A percentile compares a stretch with the other conserved stretches of the same genome.
These are phyloP conservation scores for Globisporangium irregulare DNA, from an alignment of 352 stramenopile genomes.

Conservation along the genomic window DNA sequence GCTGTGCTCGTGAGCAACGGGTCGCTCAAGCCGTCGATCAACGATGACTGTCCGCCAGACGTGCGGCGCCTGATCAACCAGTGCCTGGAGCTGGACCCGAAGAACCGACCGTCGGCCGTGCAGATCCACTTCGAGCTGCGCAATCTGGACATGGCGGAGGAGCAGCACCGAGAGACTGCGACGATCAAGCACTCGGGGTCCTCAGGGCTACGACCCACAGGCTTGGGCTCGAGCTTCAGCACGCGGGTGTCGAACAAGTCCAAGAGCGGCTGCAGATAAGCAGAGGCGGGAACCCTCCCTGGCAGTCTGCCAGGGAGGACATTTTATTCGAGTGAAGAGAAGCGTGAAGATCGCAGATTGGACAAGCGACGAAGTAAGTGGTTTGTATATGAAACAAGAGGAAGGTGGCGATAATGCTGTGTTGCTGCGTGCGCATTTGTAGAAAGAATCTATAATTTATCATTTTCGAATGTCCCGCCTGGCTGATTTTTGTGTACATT, in stretches of 20 bases:
- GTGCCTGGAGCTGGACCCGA: conserved; percentile 52
- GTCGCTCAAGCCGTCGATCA: conserved; percentile 42
- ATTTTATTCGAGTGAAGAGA: neutral
- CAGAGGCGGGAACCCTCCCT: neutral
- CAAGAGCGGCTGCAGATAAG: conserved; percentile 2
- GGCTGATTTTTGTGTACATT: neutral
- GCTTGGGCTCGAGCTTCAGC: neutral
- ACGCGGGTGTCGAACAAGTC: conserved; percentile 2
- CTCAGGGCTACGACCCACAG: neutral
- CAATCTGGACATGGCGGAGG: conserved; percentile 16
- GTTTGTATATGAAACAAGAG: neutral
- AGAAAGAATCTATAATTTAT: neutral
- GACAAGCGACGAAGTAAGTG: neutral
- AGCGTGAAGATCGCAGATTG: neutral
- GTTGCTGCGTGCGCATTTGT: neutral
- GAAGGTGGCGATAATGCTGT: neutral
- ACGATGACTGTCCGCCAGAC: conserved; percentile 43
- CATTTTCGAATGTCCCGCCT: neutral
- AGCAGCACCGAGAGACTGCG: conserved; percentile 7
- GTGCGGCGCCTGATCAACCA: conserved; percentile 45
- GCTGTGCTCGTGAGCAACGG: conserved; percentile 51
- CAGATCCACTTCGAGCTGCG: conserved; percentile 66
- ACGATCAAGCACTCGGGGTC: neutral
- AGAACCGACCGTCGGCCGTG: conserved; percentile 52
- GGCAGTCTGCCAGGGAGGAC: neutral